These are phyloP conservation scores for Ceratocystis colombiana DNA, from an alignment of 2,329 filamentous ascomycete genomes.

Conservation along the genomic window DNA sequence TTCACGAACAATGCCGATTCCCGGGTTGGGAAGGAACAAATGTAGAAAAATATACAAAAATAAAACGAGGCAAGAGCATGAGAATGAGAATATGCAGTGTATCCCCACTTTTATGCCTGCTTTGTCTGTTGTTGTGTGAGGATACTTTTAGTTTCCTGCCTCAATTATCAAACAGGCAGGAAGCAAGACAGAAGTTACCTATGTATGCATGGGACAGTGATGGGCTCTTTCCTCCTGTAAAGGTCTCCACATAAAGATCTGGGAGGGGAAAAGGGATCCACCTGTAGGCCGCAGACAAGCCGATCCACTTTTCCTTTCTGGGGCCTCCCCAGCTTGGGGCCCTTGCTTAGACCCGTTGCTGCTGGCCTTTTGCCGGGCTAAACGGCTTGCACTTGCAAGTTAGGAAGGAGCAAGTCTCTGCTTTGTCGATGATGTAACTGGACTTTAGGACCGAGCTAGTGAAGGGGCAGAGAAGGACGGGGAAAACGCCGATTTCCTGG, in stretches of 20 bases:
- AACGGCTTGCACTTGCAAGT: neutral
- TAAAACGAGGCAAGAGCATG: neutral
- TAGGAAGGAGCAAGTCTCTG: neutral
- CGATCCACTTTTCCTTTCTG: neutral
- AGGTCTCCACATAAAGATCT: neutral
- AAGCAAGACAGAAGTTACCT: neutral
- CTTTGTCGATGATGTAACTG: constrained; percentile 8
- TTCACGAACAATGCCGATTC: neutral
- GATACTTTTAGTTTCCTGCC: constrained; percentile 3
- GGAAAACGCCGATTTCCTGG: neutral
- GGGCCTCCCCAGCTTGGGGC: neutral
- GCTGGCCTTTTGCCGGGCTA: neutral
- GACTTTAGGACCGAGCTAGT: neutral
- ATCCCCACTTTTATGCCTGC: neutral
- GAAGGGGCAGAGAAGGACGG: neutral
- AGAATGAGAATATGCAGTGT: neutral
- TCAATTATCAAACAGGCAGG: neutral
- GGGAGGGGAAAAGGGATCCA: neutral
- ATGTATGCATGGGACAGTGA: neutral
- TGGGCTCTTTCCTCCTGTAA: constrained; percentile 1
- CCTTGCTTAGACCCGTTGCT: neutral
- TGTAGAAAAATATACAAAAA: neutral
- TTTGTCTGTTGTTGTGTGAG: neutral
- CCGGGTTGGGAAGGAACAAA: neutral
- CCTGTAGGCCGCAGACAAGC: neutral